phyloP scores from a whole-genome alignment of 257 asterid species.

The Fraxinus cuspidata region DNA sequence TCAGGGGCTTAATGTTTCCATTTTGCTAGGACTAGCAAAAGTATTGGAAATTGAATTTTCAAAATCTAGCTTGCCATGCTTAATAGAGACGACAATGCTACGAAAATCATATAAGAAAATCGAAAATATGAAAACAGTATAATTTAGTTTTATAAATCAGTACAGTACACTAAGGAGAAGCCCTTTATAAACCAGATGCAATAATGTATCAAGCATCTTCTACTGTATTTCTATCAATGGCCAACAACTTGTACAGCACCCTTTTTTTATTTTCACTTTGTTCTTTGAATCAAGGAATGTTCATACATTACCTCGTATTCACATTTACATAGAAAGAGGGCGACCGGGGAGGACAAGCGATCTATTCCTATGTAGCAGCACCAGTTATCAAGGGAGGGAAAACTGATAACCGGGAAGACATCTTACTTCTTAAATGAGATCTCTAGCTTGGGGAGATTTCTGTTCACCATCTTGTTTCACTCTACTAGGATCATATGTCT shows the following conservation, averaged over 20 bases:
- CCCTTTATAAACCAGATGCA: not conserved
- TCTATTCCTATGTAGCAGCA: not conserved
- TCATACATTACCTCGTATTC: not conserved
- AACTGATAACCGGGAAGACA: not conserved
- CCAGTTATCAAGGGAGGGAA: not conserved
- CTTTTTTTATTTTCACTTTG: not conserved
- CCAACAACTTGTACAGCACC: not conserved
- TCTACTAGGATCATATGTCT: slow-evolving; percentile 32
- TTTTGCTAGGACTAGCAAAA: not conserved
- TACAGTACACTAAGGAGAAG: not conserved
- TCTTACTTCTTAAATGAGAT: not conserved
- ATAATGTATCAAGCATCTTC: not conserved
- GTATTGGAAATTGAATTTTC: not conserved
- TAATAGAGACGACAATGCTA: not conserved
- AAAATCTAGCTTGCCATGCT: not conserved
- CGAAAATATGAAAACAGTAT: not conserved
- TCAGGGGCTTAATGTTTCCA: not conserved
- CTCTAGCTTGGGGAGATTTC: not conserved
- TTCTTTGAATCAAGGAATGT: not conserved
- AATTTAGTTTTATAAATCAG: not conserved
- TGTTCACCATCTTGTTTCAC: slow-evolving; percentile 19
- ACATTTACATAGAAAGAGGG: slow-evolving; percentile 2
- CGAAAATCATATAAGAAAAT: not conserved
- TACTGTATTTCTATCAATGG: not conserved
- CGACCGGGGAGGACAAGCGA: not conserved